Conservation (phyloP, 2,329 filamentous ascomycete genomes). For the Sporothrix phasma region DNA sequence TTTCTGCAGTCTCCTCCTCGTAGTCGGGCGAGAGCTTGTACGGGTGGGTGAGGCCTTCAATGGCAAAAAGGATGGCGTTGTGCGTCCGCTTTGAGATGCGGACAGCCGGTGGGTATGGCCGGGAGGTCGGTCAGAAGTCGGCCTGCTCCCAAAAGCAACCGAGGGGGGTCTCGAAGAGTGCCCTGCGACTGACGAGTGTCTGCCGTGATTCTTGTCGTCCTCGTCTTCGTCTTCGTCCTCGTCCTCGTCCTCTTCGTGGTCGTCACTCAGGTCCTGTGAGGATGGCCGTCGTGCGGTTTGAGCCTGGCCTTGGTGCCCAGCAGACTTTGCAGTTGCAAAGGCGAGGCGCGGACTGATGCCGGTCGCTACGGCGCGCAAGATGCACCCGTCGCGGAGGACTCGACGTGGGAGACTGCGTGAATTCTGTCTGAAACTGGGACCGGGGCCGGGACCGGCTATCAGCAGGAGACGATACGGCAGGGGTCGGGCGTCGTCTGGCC, state of each 20-base stretch:
- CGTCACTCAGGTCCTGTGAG: slow-evolving; percentile 41
- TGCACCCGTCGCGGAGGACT: slow-evolving; percentile 29
- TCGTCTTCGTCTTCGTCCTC: slow-evolving; percentile 28
- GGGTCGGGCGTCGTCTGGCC: slow-evolving; percentile 23
- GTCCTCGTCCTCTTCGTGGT: slow-evolving; percentile 29
- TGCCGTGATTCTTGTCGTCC: slow-evolving; percentile 28
- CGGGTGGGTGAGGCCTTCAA: slow-evolving; percentile 79
- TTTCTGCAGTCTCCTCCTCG: slow-evolving; percentile 79
- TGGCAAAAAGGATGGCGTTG: slow-evolving; percentile 80
- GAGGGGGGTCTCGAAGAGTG: slow-evolving; percentile 1
- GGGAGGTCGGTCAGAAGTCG: slow-evolving; percentile 26
- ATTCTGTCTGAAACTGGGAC: not conserved
- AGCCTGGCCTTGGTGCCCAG: slow-evolving; percentile 19
- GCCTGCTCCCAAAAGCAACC: not conserved
- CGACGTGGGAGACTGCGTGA: not conserved
- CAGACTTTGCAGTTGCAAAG: slow-evolving; percentile 27
- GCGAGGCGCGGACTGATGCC: slow-evolving; percentile 37
- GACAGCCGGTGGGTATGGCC: slow-evolving; percentile 36
- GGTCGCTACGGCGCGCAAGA: slow-evolving; percentile 37
- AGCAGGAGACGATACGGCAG: not conserved
- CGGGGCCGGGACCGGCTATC: not conserved
- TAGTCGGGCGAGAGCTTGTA: slow-evolving; percentile 74
- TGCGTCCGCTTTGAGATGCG: slow-evolving; percentile 76
- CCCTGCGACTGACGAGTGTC: slow-evolving; percentile 24
- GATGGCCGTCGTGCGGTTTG: slow-evolving; percentile 26